phyloP scores from a whole-genome alignment of 805 yeast species.

The Wickerhamomyces chambardii region DNA sequence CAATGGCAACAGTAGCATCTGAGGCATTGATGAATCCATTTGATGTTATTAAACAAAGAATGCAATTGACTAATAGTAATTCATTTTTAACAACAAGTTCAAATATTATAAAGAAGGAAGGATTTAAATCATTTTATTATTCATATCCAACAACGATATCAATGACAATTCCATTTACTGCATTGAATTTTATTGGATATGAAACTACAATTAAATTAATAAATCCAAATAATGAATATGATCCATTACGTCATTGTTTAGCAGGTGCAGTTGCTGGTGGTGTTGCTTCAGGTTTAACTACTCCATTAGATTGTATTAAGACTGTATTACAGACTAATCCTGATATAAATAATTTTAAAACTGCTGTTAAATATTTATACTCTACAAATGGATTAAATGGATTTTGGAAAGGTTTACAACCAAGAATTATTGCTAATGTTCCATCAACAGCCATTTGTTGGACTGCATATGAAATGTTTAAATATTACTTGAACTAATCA shows the following conservation, averaged over 20 bases:
- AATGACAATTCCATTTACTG: conserved; percentile 92
- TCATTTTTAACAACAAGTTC: conserved; percentile 27
- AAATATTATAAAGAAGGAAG: conserved; percentile 50
- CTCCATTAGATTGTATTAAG: conserved; percentile 90
- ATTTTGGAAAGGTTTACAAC: conserved; percentile 78
- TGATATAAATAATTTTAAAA: conserved; percentile 48
- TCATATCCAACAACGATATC: conserved; percentile 91
- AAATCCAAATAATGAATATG: conserved; percentile 72
- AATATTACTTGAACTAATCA: conserved; percentile 26
- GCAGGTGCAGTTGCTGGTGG: conserved; percentile 95
- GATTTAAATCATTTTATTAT: conserved; percentile 74
- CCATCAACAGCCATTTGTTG: conserved; percentile 96
- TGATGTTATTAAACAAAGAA: conserved; percentile 90
- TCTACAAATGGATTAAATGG: conserved; percentile 52
- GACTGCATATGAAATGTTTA: conserved; percentile 98
- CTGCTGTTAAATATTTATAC: conserved; percentile 65
- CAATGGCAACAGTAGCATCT: conserved; percentile 84
- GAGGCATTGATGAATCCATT: conserved; percentile 98
- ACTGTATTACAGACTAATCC: conserved; percentile 68
- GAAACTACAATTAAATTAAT: conserved; percentile 72
- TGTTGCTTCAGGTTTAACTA: conserved; percentile 87
- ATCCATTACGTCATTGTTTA: conserved; percentile 86
- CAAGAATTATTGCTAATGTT: conserved; percentile 86
- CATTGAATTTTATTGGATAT: conserved; percentile 86
- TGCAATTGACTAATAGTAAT: conserved; percentile 45